Evolutionary conservation across 495 filamentous ascomycete species (phyloP), one percentile per base, ranked within the genome.

Genomic region (Xylaria grammica): DNA sequence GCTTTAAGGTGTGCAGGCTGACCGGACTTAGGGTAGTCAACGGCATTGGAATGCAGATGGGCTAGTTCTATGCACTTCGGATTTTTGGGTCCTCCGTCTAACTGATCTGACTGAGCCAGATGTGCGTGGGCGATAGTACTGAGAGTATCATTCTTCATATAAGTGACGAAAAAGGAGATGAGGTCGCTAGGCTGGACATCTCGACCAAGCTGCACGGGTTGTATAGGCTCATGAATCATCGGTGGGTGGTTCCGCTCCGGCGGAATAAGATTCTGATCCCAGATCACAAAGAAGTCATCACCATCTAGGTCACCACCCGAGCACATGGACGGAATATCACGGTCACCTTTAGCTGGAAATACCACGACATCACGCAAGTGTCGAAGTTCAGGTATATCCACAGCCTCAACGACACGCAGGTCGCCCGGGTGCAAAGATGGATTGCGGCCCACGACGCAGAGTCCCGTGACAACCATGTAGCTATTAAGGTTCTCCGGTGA

Each of bases 251-350:
- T 90, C 85, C 87, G 91, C 51, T 89, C 78, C 0, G 60, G 46
- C 2, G 93, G 93, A 27, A 94, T 74, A 5, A 99, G 80, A 48
- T 89, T 85, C 36, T 81, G 69, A 67, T 99, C 93, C 95, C 95
- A 99, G 38, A 97, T 91, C 20, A 98, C 89, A 26, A 97, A 84
- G 71, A 90, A 99, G 72, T 98, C 96, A 68, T 99, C 95, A 0
- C 95, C 95, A 75, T 99, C 95, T 3, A 99, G 80, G 73, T 99
- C 95, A 5, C 95, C 96, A 2, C 95, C 95, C 6, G 95, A 96
- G 66, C 93, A 95, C 95, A 98, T 98, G 64, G 89, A 91, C 8
- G 93, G 84, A 27, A 99, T 75, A 66, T 94, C 92, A 42, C 89
- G 82, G 74, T 98, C 94, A 0, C 95, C 95, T 0, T 82, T 89